Conservation (phyloP, 805 yeast species). For the Candida coquimbonensis region DNA sequence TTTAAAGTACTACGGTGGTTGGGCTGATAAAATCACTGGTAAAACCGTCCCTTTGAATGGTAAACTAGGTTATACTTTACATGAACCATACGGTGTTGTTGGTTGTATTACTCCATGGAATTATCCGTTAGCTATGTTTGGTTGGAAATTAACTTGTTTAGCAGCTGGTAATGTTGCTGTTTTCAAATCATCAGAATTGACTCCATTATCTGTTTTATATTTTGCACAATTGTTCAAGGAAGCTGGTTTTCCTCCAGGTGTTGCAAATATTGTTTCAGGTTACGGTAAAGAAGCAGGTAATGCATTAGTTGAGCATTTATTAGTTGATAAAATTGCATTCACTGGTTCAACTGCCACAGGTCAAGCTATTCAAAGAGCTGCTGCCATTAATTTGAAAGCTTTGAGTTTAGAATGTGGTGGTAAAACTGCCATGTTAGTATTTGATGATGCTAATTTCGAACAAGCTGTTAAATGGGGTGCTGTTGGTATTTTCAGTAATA, state of each 20-base stretch:
- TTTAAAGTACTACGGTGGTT: slow-evolving; percentile 64
- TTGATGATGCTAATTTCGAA: slow-evolving; percentile 41
- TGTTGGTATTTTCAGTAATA: slow-evolving; percentile 50
- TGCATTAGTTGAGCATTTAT: slow-evolving; percentile 38
- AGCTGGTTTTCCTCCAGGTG: slow-evolving; percentile 45
- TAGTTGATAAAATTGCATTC: slow-evolving; percentile 45
- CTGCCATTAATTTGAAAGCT: slow-evolving; percentile 38
- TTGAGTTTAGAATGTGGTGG: slow-evolving; percentile 48
- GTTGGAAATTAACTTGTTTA: slow-evolving; percentile 42
- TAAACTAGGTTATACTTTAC: slow-evolving; percentile 47
- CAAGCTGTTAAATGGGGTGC: slow-evolving; percentile 46
- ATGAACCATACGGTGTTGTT: slow-evolving; percentile 47
- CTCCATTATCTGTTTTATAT: slow-evolving; percentile 40
- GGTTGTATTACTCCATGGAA: slow-evolving; percentile 50
- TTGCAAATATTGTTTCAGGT: slow-evolving; percentile 39
- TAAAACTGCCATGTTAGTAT: slow-evolving; percentile 41
- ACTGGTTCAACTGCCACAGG: slow-evolving; percentile 50
- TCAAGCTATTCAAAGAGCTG: slow-evolving; percentile 34
- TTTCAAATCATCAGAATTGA: slow-evolving; percentile 42
- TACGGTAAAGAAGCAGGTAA: slow-evolving; percentile 39
- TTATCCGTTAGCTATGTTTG: slow-evolving; percentile 43
- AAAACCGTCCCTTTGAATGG: slow-evolving; percentile 53
- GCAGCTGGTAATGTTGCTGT: slow-evolving; percentile 44
- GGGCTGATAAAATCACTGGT: slow-evolving; percentile 67
- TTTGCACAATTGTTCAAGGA: slow-evolving; percentile 36